Conservation (phyloP, 805 yeast species). For the Schwanniomyces pseudopolymorphus region DNA sequence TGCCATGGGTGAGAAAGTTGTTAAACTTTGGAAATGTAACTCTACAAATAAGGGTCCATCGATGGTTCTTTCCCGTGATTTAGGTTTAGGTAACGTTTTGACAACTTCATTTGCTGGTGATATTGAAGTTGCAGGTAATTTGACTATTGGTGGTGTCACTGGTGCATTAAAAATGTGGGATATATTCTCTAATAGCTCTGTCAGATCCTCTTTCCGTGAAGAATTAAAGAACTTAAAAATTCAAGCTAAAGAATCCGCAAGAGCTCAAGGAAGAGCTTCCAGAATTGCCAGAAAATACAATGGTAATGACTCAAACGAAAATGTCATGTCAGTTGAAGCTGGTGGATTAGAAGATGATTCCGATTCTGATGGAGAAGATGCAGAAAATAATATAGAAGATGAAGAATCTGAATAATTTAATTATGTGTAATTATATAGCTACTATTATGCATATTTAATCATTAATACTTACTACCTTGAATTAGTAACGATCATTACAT, state of each 20-base stretch:
- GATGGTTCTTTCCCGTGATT: conserved; percentile 86
- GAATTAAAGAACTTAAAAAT: conserved; percentile 56
- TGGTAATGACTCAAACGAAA: conserved; percentile 46
- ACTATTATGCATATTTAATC: neutral
- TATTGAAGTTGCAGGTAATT: conserved; percentile 77
- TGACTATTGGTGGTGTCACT: conserved; percentile 83
- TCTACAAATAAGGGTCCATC: conserved; percentile 57
- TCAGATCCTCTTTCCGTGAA: conserved; percentile 64
- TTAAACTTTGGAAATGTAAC: conserved; percentile 85
- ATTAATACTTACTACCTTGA: neutral
- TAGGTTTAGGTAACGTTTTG: conserved; percentile 91
- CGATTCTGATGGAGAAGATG: conserved; percentile 50
- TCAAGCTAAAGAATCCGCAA: conserved; percentile 58
- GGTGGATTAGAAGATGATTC: conserved; percentile 56
- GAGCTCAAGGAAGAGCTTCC: conserved; percentile 56
- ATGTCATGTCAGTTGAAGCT: conserved; percentile 61
- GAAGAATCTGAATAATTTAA: conserved; percentile 6
- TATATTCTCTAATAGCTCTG: conserved; percentile 75
- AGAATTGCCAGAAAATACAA: conserved; percentile 75
- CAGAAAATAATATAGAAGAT: conserved; percentile 20
- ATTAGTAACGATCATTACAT: too few relatives aligned
- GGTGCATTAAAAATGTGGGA: conserved; percentile 93
- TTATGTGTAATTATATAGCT: neutral
- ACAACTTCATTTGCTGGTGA: conserved; percentile 84
- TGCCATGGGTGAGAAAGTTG: conserved; percentile 84